phyloP scores from a whole-genome alignment of 2,329 filamentous ascomycete species.

The Phyllosticta paracitricarpa region DNA sequence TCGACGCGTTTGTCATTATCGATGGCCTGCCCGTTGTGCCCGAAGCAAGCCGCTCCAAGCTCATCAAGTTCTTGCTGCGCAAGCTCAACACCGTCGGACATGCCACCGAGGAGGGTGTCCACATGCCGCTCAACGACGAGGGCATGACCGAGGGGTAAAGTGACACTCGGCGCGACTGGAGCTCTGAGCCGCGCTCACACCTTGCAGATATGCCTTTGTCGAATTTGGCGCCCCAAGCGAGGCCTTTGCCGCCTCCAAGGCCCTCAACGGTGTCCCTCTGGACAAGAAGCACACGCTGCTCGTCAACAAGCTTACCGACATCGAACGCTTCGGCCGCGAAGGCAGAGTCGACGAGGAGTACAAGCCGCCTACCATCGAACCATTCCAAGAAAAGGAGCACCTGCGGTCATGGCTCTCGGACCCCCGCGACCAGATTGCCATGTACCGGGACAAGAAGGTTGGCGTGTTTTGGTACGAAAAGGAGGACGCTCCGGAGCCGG shows the following conservation, averaged over 20 bases:
- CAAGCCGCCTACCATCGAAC: constrained; percentile 66
- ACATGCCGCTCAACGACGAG: constrained; percentile 87
- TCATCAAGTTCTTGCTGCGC: constrained; percentile 91
- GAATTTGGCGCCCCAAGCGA: constrained; percentile 89
- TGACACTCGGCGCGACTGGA: constrained; percentile 20
- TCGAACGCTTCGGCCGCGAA: constrained; percentile 91
- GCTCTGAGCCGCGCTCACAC: not conserved
- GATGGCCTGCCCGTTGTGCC: constrained; percentile 86
- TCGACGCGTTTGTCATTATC: constrained; percentile 92
- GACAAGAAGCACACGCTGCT: constrained; percentile 94
- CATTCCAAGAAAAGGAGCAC: constrained; percentile 88
- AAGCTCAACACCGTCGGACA: constrained; percentile 81
- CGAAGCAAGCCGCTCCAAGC: constrained; percentile 84
- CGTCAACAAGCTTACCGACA: constrained; percentile 97
- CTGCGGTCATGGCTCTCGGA: constrained; percentile 86
- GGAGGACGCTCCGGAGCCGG: constrained; percentile 74
- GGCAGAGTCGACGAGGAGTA: constrained; percentile 91
- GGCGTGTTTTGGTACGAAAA: constrained; percentile 99
- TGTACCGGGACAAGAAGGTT: constrained; percentile 86
- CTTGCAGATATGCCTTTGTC: constrained; percentile 79
- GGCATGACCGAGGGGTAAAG: constrained; percentile 76
- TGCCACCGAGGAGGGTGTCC: constrained; percentile 76
- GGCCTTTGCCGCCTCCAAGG: constrained; percentile 79
- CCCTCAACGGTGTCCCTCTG: constrained; percentile 74
- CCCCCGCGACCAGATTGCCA: constrained; percentile 88